phyloP scores from a whole-genome alignment of 73 alveolate genomes.

The Paramecium biaurelia region DNA sequence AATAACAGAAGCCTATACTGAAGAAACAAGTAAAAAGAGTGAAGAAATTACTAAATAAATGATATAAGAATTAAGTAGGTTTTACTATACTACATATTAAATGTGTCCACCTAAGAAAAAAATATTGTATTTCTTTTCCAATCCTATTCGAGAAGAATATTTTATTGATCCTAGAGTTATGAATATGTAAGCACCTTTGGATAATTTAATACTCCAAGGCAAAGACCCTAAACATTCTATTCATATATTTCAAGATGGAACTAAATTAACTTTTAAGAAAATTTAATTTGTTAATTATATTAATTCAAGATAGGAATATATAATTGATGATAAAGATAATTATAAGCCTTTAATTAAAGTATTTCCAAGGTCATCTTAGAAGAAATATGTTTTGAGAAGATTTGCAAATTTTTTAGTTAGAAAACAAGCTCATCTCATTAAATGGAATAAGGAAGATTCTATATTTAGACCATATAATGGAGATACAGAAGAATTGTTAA shows the following conservation, averaged over 20 bases:
- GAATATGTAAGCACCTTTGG: conserved; percentile 23
- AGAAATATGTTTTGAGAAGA: conserved; percentile 14
- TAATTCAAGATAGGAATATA: not conserved
- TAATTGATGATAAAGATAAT: conserved; percentile 55
- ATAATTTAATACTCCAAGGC: conserved; percentile 34
- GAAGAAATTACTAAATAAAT: not conserved
- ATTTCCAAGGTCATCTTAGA: conserved; percentile 42
- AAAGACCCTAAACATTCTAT: conserved; percentile 53
- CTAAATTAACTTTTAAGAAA: conserved; percentile 9
- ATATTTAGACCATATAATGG: conserved; percentile 70
- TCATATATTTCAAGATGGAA: not conserved
- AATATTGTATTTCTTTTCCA: conserved; percentile 42
- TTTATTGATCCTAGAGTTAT: conserved; percentile 9
- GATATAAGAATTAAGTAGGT: not conserved
- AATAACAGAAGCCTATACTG: conserved; percentile 12
- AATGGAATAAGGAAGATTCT: conserved; percentile 69
- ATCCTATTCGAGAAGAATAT: conserved; percentile 59
- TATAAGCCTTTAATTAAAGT: conserved; percentile 53
- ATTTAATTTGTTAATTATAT: not conserved
- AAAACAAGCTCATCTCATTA: conserved; percentile 25
- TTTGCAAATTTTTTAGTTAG: conserved; percentile 17
- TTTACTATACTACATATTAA: conserved; percentile 32
- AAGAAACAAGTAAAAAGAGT: conserved; percentile 3
- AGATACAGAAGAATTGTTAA: conserved; percentile 74
- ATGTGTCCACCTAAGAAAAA: conserved; percentile 63